Conservation (phyloP, 345 rosid genomes). For the Populus tremula region DNA sequence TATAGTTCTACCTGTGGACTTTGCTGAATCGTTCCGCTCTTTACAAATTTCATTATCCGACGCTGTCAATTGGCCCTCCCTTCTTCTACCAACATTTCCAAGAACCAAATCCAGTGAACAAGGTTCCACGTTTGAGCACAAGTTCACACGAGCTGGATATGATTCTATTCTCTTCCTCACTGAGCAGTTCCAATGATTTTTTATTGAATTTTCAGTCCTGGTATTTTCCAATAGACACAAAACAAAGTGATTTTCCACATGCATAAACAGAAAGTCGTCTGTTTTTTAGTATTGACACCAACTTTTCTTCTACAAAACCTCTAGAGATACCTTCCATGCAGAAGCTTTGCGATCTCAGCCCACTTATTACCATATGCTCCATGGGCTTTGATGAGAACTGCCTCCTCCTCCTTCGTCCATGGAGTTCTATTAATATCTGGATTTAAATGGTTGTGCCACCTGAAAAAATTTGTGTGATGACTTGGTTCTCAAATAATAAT, state of each 20-base stretch:
- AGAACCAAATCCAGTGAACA: conserved; percentile 12
- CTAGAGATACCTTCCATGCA: conserved; percentile 18
- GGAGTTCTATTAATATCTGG: conserved; percentile 20
- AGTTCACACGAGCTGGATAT: neutral
- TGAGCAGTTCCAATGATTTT: conserved; percentile 27
- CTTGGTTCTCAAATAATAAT: neutral
- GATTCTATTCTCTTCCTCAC: conserved; percentile 17
- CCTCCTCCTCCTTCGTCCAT: conserved; percentile 24
- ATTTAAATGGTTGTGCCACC: conserved; percentile 30
- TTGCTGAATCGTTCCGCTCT: neutral
- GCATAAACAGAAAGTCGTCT: neutral
- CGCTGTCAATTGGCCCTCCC: neutral
- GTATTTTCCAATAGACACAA: neutral
- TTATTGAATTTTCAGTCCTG: conserved; percentile 27
- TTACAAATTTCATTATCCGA: neutral
- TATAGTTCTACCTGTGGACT: neutral
- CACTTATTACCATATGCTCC: conserved; percentile 16
- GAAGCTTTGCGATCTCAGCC: conserved; percentile 20
- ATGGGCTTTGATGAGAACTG: conserved; percentile 11
- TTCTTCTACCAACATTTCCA: neutral
- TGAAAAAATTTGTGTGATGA: neutral
- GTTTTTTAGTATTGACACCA: too few species aligned
- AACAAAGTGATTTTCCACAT: neutral
- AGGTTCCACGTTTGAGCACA: neutral
- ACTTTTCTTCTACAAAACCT: neutral